Evolutionary conservation across 306 rosid genomes (phyloP).

Genomic region (Casuarina glauca): DNA sequence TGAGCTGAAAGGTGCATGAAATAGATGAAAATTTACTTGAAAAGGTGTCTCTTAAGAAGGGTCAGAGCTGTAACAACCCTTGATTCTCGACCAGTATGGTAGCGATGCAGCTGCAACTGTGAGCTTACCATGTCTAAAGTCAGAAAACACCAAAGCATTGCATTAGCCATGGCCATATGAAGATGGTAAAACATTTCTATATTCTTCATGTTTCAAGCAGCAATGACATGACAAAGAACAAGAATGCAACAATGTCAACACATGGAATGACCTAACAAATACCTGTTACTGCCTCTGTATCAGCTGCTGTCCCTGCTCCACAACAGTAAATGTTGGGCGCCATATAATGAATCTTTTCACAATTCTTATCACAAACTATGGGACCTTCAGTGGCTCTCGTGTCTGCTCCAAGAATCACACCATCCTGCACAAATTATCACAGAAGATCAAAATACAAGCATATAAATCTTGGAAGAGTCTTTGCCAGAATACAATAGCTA

Average conservation of each 20-base stretch:
- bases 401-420: slow-evolving; percentile 98
- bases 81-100: slow-evolving; percentile 84
- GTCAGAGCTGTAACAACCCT: slow-evolving; percentile 59
- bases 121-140: slow-evolving; percentile 90
- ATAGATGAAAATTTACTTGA: slow-evolving; percentile 34
- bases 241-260: neutral
- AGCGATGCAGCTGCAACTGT: slow-evolving; percentile 88
- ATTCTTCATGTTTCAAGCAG: neutral
- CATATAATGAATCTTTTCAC: slow-evolving; percentile 96
- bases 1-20: neutral
- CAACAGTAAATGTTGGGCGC: slow-evolving; percentile 97
- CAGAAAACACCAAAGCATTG: slow-evolving; percentile 28
- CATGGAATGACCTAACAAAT: slow-evolving; percentile 15
- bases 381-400: slow-evolving; percentile 97
- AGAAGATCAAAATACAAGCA: neutral
- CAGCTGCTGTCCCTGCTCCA: slow-evolving; percentile 99
- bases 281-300: slow-evolving; percentile 99
- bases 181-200: neutral
- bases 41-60: slow-evolving; percentile 60
- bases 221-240: neutral
- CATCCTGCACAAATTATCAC: slow-evolving; percentile 55
- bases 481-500: neutral
- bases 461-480: neutral
- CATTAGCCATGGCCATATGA: slow-evolving; percentile 17
- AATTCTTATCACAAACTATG: slow-evolving; percentile 87